Base-by-base conservation (phyloP, 257 asterid species). In the Gentiana macrophylla region DNA sequence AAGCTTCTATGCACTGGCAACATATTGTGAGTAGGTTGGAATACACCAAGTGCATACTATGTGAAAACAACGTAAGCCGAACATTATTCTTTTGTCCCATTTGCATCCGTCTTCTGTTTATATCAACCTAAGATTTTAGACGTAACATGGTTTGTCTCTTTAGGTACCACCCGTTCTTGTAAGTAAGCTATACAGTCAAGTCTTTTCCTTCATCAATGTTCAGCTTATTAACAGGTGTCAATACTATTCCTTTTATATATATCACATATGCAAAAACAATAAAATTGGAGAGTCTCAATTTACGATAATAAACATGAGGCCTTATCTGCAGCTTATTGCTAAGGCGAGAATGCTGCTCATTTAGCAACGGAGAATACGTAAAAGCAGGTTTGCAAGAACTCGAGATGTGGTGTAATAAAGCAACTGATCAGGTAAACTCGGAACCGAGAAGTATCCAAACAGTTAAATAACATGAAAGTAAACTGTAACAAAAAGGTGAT, bases 331-430 rank as follows among this genome's bases (percentile, higher is more conserved):
- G 97, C 78, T 78, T 89, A 71, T 70, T 89, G 74, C 95, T 86
- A 49, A 86, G 95, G 12, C 86, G 97, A 59, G 97, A 89, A 55
- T 89, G 97, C 79, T 89, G 97, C 81, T 89, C 97, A 63, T 83
- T 86, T 70, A 89, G 97, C 84, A 89, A 89, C 44, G 97, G 97
- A 5, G 97, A 89, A 66, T 86, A 83, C 53, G 92, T 89, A 50
- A 89, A 80, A 77, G 84, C 94, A 8, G 97, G 97, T 70, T 73
- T 89, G 66, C 94, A 81, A 63, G 97, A 89, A 61, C 76, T 89
- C 51, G 94, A 86, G 62, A 73, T 75, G n/a, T 89, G 97, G 97
- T 89, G 93, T 64, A 54, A 57, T 38, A 83, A 67, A 75, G 83
- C 80, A 59, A 81, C 84, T 56, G 64, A 77, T 37, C 81, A 78